Evolutionary conservation across 345 rosid genomes (phyloP), one percentile per base, ranked within the genome.

Genomic region (Acer yangbiense): DNA sequence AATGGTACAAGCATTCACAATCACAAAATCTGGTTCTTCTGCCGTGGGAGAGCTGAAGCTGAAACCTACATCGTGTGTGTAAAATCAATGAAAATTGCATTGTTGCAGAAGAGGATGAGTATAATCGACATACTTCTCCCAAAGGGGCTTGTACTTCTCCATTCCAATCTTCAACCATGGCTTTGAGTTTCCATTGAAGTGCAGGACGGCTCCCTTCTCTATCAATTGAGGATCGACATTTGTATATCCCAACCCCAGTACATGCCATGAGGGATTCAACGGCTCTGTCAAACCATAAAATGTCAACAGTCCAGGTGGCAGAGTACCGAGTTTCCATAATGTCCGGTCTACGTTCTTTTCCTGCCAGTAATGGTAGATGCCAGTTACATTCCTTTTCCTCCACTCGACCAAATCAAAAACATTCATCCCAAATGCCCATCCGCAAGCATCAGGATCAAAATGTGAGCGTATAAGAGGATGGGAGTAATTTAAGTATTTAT

Each of bases 151-250:
- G 91, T 87, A 93, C 81, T 91, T 93, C 81, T 95, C 99, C 83
- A 93, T 83, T 73, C 98, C 99, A 61, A 95, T 92, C 87, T 95
- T 95, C 94, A 95, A 72, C 99, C 99, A 95, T 3, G 99, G 99
- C 81, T 95, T 95, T 27, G 92, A 87, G 84, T 95, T 93, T 50
- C 98, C 99, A 35, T 93, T 95, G 86, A 88, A 95, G 87, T 93
- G 98, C 75, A 95, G 89, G 72, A 93, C 99, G 17, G 98, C 99
- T 10, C 98, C 99, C 71, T 84, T 91, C 79, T 93, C 93, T 72
- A 95, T 92, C 89, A 90, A 57, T 65, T 88, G 92, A 63, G 88
- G 81, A 77, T 93, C 97, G 13, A 95, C 94, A 71, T 86, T 91
- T 20, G 97, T 88, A 81, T 95, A 95, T 58, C 98, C 98, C 75